phyloP scores from a whole-genome alignment of 345 rosid species.

The Erodium maritimum region DNA sequence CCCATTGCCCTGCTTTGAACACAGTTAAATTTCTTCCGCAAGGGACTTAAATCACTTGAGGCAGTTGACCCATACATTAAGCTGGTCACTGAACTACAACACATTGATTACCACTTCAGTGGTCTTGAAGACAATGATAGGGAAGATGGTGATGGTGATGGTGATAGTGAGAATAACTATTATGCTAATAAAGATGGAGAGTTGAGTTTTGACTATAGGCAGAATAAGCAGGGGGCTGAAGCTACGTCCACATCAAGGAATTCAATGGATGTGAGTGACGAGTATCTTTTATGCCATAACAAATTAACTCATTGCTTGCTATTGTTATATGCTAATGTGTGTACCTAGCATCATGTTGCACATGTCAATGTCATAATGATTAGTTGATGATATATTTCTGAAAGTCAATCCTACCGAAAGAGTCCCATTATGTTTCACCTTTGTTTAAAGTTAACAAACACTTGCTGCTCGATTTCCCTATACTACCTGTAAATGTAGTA shows the following conservation, averaged over 20 bases:
- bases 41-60: constrained; percentile 79
- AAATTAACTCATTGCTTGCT: too few relatives aligned
- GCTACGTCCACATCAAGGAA: constrained; percentile 35
- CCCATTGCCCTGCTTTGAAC: background rate
- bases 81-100: constrained; percentile 57
- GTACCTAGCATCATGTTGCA: too few relatives aligned
- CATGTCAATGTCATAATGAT: background rate
- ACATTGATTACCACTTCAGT: constrained; percentile 71
- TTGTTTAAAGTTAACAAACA: background rate
- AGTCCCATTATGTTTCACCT: background rate
- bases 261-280: constrained; percentile 55
- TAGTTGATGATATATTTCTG: background rate
- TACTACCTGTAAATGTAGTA: background rate
- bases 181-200: constrained; percentile 47
- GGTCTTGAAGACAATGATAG: constrained; percentile 45
- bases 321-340: too few relatives aligned
- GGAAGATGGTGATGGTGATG: constrained; percentile 45
- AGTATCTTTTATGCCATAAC: background rate
- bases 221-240: constrained; percentile 34
- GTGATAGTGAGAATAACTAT: constrained; percentile 27
- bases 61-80: constrained; percentile 59
- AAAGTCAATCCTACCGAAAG: background rate
- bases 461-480: background rate
- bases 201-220: constrained; percentile 69
- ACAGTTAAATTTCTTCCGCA: constrained; percentile 75